phyloP scores from a whole-genome alignment of 768 basidiomycete genomes.

The Mycena sanguinolenta region DNA sequence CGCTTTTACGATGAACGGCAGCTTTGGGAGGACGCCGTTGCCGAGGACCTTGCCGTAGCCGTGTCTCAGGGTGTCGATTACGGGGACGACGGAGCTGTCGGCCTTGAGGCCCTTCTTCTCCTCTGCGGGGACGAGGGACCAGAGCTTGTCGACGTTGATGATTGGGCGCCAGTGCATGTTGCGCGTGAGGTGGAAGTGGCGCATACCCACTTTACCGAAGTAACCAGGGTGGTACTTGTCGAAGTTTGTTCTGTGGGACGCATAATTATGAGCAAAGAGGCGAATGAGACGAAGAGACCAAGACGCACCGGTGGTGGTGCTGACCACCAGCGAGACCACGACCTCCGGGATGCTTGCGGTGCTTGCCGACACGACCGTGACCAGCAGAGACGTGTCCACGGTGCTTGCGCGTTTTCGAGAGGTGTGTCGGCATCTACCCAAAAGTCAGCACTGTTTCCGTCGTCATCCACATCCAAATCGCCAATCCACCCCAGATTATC shows the following conservation, averaged over 20 bases:
- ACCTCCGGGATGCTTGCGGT: constrained; percentile 99
- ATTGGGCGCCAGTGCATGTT: constrained; percentile 93
- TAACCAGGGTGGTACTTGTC: constrained; percentile 99
- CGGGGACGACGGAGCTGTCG: constrained; percentile 88
- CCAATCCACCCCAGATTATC: constrained; percentile 2
- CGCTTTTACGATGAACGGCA: constrained; percentile 98
- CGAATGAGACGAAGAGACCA: not conserved
- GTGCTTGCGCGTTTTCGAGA: constrained; percentile 99
- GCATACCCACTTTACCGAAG: constrained; percentile 99
- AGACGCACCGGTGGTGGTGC: constrained; percentile 95
- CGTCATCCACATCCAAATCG: constrained; percentile 3
- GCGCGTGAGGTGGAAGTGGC: constrained; percentile 95
- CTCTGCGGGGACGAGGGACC: constrained; percentile 88
- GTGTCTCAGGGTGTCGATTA: constrained; percentile 87
- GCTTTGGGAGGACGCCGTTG: constrained; percentile 91
- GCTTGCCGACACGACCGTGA: constrained; percentile 99
- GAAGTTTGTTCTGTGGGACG: constrained; percentile 88
- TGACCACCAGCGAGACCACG: constrained; percentile 99
- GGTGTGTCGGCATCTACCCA: constrained; percentile 88
- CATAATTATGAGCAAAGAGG: constrained; percentile 8
- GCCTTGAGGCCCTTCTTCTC: constrained; percentile 85
- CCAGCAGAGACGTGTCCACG: constrained; percentile 99
- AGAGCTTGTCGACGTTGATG: constrained; percentile 99
- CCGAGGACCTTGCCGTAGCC: constrained; percentile 97
- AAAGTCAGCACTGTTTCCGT: too few species aligned